These are phyloP conservation scores for Dictyostelium firmibasis DNA, from an alignment of 78 protist species.

Conservation along the genomic window DNA sequence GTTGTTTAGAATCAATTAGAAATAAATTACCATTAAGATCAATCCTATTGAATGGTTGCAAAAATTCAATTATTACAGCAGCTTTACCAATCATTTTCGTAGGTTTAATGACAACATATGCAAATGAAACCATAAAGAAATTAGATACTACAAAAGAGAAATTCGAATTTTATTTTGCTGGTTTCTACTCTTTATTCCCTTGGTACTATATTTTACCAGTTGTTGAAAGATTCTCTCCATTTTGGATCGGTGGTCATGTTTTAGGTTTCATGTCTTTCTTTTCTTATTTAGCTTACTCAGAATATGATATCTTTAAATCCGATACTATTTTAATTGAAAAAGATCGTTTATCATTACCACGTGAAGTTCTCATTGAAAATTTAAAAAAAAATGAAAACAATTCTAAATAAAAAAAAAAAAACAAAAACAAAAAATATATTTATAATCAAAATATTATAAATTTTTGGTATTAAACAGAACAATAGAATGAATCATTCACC, in stretches of 20 bases:
- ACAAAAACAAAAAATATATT: not conserved
- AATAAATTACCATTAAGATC: constrained; percentile 16
- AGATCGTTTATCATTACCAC: constrained; percentile 24
- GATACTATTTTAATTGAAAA: constrained; percentile 46
- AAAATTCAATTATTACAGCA: constrained; percentile 81
- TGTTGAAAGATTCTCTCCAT: constrained; percentile 82
- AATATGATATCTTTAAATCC: constrained; percentile 55
- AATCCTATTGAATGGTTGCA: constrained; percentile 26
- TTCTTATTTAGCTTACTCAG: constrained; percentile 60
- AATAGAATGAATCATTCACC: too few relatives aligned
- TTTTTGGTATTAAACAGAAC: too few relatives aligned
- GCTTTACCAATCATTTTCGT: constrained; percentile 84
- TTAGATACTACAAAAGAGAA: constrained; percentile 64
- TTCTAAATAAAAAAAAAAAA: not conserved
- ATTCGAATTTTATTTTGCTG: constrained; percentile 63
- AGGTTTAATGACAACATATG: constrained; percentile 76
- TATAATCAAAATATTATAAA: too few relatives aligned
- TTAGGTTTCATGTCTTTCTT: constrained; percentile 89
- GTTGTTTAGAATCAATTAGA: constrained; percentile 64
- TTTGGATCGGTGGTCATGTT: constrained; percentile 90
- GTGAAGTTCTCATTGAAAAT: constrained; percentile 23
- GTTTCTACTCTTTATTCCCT: constrained; percentile 62
- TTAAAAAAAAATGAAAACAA: not conserved
- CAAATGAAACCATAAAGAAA: not conserved
- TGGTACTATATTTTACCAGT: constrained; percentile 56